Percentiles rank a stretch among this genome's conserved stretches.
Evolutionary conservation across 441 rosid genomes (phyloP).

Genomic region (Sinapis alba): DNA sequence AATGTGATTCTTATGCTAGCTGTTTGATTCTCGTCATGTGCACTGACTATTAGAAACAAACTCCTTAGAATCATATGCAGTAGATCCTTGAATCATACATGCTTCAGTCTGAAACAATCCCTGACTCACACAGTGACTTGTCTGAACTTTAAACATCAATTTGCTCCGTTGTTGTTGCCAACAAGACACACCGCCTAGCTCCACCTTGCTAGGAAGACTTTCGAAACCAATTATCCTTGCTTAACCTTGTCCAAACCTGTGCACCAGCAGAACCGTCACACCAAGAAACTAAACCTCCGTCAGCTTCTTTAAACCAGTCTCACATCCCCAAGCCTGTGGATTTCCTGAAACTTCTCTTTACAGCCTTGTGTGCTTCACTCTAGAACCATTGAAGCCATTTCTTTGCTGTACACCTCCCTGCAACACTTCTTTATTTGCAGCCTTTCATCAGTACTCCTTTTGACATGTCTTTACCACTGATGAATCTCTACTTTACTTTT

Average conservation of each 20-base stretch:
- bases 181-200: too few relatives aligned
- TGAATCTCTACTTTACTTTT: not conserved
- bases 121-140: not conserved
- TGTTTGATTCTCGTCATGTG: too few relatives aligned
- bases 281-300: not conserved
- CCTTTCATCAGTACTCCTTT: not conserved
- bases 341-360: not conserved
- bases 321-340: not conserved
- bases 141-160: not conserved
- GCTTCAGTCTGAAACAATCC: not conserved
- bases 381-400: not conserved
- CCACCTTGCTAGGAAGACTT: too few relatives aligned
- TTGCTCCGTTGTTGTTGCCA: not conserved
- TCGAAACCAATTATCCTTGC: too few relatives aligned
- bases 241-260: too few relatives aligned
- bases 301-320: not conserved
- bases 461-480: not conserved
- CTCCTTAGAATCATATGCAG: too few relatives aligned
- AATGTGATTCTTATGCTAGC: not conserved
- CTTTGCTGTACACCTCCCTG: not conserved
- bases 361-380: not conserved
- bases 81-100: not conserved
- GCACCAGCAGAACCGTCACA: too few relatives aligned
- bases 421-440: too few relatives aligned
- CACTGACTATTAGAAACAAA: too few relatives aligned